Evolutionary conservation across 139 green algal species (phyloP), one percentile per base, ranked within the genome.

Genomic region (Pleodorina starrii): DNA sequence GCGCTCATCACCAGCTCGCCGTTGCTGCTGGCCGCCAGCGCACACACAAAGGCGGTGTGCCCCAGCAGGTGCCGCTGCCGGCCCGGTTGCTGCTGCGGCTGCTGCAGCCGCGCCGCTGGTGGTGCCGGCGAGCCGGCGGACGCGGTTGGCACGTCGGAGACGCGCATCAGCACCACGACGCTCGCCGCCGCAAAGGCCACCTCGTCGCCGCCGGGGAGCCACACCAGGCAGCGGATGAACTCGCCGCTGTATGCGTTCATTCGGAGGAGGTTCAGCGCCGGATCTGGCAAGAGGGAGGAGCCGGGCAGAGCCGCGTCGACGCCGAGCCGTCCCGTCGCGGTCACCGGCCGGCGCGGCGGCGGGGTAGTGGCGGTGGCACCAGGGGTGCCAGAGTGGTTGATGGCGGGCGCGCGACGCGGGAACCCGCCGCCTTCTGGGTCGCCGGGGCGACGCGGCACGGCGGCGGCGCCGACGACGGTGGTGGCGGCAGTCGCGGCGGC

Each of bases 51-150:
- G 0, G 91, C 83, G 32, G 84, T 94, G 71, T 97, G 96, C 2
- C 95, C 95, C 25, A 94, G 38, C 72, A 97, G 92, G 57, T 95
- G 93, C 36, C 94, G 91, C 92, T 97, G 95, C 51, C 43, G 75
- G 54, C 85, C 57, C 32, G 69, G 80, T 27, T 78, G 42, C 46
- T 42, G 35, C 81, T 17, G 57, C 63, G 17, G 32, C 83, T 75
- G 57, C 54, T 27, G 51, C n/a, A 21, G 72, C 35, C 48, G 29
- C 10, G 42, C 48, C 40, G 66, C 23, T 0, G 5, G 35, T 27
- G 29, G 35, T 46, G 71, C 59, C 43, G 60, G 54, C 38, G 68
- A 40, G 48, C 69, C 51, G 48, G 50, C 50, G 50, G 54, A 43
- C 76, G 43, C 48, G 78, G 32, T n/a, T 44, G 74, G 74, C 25